Conservation (phyloP, 441 rosid species). For the Adansonia gregorii region DNA sequence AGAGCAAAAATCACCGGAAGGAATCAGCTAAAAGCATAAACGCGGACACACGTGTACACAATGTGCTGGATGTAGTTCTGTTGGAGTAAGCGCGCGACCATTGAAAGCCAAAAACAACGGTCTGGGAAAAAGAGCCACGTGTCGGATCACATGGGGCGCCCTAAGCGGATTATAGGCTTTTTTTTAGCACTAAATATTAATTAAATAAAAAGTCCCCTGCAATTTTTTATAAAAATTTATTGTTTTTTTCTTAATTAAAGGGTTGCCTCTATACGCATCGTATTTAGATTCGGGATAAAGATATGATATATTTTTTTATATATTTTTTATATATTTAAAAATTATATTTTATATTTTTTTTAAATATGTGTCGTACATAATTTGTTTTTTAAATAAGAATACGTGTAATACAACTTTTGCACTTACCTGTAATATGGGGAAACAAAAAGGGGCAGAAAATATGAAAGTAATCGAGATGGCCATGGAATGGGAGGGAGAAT, state of each 20-base stretch:
- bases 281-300: too few species aligned
- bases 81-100: slow-evolving; percentile 38
- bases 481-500: slow-evolving; percentile 21
- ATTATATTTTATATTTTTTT: too few species aligned
- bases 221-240: not conserved
- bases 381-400: too few species aligned
- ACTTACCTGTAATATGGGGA: not conserved
- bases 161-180: slow-evolving; percentile 19
- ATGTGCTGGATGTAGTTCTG: slow-evolving; percentile 33
- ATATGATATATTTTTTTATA: too few species aligned
- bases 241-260: not conserved
- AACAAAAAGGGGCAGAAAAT: not conserved
- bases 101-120: slow-evolving; percentile 39
- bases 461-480: slow-evolving; percentile 38
- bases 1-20: not conserved
- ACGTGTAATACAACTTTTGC: too few species aligned
- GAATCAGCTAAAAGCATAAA: slow-evolving; percentile 3
- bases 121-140: slow-evolving; percentile 57
- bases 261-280: slow-evolving; percentile 29
- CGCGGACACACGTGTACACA: slow-evolving; percentile 34
- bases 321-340: not conserved
- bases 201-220: not conserved
- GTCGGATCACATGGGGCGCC: slow-evolving; percentile 55
- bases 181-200: not conserved
- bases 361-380: too few species aligned